phyloP scores from a whole-genome alignment of 257 asterid species.

The Salvia hispanica region DNA sequence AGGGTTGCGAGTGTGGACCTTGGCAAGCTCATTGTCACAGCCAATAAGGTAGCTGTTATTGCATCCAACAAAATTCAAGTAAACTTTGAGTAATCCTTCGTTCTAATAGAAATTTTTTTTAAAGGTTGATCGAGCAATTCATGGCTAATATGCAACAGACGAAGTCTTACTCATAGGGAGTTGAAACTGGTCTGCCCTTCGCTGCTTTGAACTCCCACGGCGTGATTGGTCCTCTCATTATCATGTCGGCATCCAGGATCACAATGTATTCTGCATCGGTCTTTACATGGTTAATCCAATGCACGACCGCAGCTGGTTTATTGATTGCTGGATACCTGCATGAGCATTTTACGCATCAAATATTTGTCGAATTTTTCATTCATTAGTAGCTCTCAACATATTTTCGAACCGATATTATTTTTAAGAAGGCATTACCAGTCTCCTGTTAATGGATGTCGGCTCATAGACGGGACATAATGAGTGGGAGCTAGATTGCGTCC shows the following conservation, averaged over 20 bases:
- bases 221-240: conserved; percentile 88
- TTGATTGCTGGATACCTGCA: conserved; percentile 97
- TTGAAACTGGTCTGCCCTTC: conserved; percentile 77
- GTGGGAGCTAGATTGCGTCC: conserved; percentile 94
- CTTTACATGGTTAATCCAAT: conserved; percentile 91
- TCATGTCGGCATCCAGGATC: conserved; percentile 92
- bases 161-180: conserved; percentile 85
- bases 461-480: conserved; percentile 97
- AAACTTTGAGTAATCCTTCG: background rate
- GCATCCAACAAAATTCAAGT: conserved; percentile 13
- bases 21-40: conserved; percentile 91
- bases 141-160: conserved; percentile 1
- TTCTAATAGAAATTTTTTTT: background rate
- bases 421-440: conserved; percentile 68
- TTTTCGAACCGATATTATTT: background rate
- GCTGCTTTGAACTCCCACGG: conserved; percentile 96
- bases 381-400: background rate
- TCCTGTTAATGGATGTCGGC: conserved; percentile 92
- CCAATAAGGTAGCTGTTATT: conserved; percentile 82
- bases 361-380: background rate
- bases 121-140: background rate
- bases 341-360: background rate
- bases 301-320: conserved; percentile 94
- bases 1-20: conserved; percentile 85
- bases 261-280: conserved; percentile 91